Conservation (phyloP, 768 basidiomycete genomes). For the Suillus sp. region DNA sequence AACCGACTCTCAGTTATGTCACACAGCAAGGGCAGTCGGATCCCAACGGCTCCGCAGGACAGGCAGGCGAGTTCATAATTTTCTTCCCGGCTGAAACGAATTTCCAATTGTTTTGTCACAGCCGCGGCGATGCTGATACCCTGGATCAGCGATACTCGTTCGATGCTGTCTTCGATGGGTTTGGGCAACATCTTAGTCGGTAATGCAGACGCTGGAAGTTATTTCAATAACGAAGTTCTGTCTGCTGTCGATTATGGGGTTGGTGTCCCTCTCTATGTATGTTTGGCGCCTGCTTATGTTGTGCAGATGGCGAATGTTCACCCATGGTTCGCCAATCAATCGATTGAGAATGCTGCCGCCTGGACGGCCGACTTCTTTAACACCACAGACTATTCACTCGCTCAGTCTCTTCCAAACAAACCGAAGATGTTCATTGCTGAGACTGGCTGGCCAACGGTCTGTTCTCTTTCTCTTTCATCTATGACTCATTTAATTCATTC, state of each 20-base stretch:
- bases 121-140: constrained; percentile 66
- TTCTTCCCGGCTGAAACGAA: neutral
- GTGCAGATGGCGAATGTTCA: constrained; percentile 85
- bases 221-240: constrained; percentile 75
- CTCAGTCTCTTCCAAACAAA: constrained; percentile 60
- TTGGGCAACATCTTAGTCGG: constrained; percentile 73
- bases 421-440: constrained; percentile 92
- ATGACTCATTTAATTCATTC: constrained; percentile 9
- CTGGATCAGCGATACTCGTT: constrained; percentile 68
- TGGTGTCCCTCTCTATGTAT: constrained; percentile 27
- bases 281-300: constrained; percentile 5
- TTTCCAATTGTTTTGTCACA: constrained; percentile 7
- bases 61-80: constrained; percentile 31
- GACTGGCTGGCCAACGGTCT: constrained; percentile 84
- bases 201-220: constrained; percentile 83
- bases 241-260: constrained; percentile 69
- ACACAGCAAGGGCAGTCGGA: constrained; percentile 48
- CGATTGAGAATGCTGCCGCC: constrained; percentile 62
- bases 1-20: constrained; percentile 52
- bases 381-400: constrained; percentile 58
- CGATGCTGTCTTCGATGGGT: constrained; percentile 54
- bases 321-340: constrained; percentile 89
- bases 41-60: constrained; percentile 61
- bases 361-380: constrained; percentile 88
- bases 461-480: constrained; percentile 18